These are phyloP conservation scores for Hortiboletus flavorubellus DNA, from an alignment of 768 basidiomycete species.

Conservation along the genomic window DNA sequence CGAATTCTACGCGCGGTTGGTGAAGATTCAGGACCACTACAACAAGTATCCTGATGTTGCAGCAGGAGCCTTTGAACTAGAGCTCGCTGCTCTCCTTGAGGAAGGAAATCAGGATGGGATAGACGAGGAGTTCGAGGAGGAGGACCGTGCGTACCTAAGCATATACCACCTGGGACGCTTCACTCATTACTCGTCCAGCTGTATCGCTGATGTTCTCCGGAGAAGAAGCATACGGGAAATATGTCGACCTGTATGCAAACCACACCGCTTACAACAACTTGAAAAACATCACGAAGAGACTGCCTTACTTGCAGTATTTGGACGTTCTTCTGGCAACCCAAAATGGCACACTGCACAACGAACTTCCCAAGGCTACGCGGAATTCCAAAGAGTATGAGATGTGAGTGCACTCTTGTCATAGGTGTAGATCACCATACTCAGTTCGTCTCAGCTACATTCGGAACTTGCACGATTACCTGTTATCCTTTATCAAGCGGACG, in stretches of 20 bases:
- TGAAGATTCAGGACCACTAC: constrained; percentile 95
- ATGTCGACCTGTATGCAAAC: constrained; percentile 87
- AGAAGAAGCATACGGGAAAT: constrained; percentile 93
- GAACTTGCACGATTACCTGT: constrained; percentile 75
- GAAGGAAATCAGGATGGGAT: constrained; percentile 65
- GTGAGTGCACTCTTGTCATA: constrained; percentile 43
- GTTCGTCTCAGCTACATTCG: constrained; percentile 66
- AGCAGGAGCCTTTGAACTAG: constrained; percentile 77
- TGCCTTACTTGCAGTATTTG: constrained; percentile 92
- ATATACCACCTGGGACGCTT: constrained; percentile 2
- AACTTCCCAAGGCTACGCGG: constrained; percentile 66
- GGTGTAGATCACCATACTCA: constrained; percentile 7
- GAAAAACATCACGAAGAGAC: constrained; percentile 75
- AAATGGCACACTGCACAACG: constrained; percentile 57
- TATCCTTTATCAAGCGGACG: constrained; percentile 82
- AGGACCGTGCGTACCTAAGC: constrained; percentile 67
- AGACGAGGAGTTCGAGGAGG: constrained; percentile 71
- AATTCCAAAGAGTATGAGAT: constrained; percentile 73
- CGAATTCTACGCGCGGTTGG: constrained; percentile 95
- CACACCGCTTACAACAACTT: constrained; percentile 90
- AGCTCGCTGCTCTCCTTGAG: constrained; percentile 78
- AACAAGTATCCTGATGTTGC: constrained; percentile 90
- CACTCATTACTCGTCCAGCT: constrained; percentile 41
- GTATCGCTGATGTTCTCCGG: constrained; percentile 89
- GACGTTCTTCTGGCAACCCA: constrained; percentile 75